Conservation (phyloP, 2,329 filamentous ascomycete genomes). For the Ciborinia camelliae region DNA sequence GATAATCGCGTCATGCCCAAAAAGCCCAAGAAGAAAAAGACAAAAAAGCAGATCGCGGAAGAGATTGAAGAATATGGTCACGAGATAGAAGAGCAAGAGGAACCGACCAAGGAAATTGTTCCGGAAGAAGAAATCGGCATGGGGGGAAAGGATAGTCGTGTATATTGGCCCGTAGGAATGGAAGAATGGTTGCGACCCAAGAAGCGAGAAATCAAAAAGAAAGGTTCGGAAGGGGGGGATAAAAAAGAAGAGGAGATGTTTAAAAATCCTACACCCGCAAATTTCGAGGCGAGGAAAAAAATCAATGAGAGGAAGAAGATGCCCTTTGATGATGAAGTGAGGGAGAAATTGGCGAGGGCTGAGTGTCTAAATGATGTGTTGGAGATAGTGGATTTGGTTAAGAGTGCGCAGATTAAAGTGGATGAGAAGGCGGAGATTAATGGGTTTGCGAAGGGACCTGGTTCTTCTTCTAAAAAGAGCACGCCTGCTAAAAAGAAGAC, state of each 20-base stretch:
- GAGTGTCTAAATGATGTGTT: slow-evolving; percentile 29
- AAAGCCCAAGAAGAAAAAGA: slow-evolving; percentile 42
- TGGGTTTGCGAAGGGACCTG: slow-evolving; percentile 15
- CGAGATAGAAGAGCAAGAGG: slow-evolving; percentile 39
- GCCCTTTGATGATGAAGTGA: slow-evolving; percentile 26
- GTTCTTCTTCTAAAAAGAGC: slow-evolving; percentile 23
- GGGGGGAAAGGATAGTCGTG: slow-evolving; percentile 76
- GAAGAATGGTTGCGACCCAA: slow-evolving; percentile 84
- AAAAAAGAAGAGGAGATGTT: slow-evolving; percentile 39
- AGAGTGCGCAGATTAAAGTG: slow-evolving; percentile 16
- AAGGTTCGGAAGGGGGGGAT: slow-evolving; percentile 39
- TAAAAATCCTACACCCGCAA: slow-evolving; percentile 32
- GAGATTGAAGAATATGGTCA: slow-evolving; percentile 38
- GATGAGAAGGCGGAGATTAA: slow-evolving; percentile 9
- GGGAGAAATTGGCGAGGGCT: slow-evolving; percentile 26
- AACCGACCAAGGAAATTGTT: slow-evolving; percentile 40
- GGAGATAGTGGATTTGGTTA: slow-evolving; percentile 31
- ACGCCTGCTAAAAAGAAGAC: slow-evolving; percentile 26
- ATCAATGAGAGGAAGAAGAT: slow-evolving; percentile 25
- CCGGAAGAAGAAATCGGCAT: slow-evolving; percentile 70
- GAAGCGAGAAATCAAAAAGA: slow-evolving; percentile 64
- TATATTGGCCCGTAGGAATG: slow-evolving; percentile 88
- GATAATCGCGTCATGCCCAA: slow-evolving; percentile 61
- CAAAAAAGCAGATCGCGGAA: slow-evolving; percentile 39
- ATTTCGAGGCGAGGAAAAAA: slow-evolving; percentile 32